Evolutionary conservation across 2,329 filamentous ascomycete genomes (phyloP).

Genomic region (Verticillium klebahnii): DNA sequence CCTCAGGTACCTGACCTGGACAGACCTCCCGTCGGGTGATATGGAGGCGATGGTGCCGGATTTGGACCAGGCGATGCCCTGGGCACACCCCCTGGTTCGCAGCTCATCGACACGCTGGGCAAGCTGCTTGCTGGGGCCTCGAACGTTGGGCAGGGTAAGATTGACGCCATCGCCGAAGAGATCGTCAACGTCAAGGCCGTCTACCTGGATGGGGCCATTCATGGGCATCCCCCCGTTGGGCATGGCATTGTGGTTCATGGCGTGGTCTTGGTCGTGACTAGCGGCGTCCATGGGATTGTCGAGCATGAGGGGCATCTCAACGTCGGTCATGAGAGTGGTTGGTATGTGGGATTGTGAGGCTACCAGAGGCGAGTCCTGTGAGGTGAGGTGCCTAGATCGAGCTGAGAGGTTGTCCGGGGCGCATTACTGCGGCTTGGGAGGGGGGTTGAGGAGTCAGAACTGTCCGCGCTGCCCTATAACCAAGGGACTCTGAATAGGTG

Average conservation of each 20-base stretch:
- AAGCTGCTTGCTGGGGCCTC: constrained; percentile 60
- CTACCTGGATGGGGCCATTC: constrained; percentile 42
- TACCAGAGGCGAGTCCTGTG: neutral
- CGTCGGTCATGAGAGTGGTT: constrained; percentile 21
- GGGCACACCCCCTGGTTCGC: constrained; percentile 70
- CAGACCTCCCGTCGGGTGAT: constrained; percentile 61
- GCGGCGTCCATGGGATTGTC: constrained; percentile 37
- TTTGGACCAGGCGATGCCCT: constrained; percentile 86
- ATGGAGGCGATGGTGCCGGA: constrained; percentile 82
- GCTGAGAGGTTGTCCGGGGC: neutral
- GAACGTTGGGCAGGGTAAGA: constrained; percentile 45
- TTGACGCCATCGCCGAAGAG: constrained; percentile 70
- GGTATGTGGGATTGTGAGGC: neutral
- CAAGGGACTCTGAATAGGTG: neutral
- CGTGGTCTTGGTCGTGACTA: constrained; percentile 36
- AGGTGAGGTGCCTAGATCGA: neutral
- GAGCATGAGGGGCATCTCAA: constrained; percentile 49
- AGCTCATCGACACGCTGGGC: constrained; percentile 73
- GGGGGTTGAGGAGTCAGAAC: neutral
- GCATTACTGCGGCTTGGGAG: neutral
- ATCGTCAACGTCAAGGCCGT: constrained; percentile 63
- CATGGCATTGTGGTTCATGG: constrained; percentile 16
- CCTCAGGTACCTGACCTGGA: constrained; percentile 70
- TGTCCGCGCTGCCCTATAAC: neutral
- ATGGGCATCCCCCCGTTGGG: constrained; percentile 7